Evolutionary conservation across 2,329 filamentous ascomycete genomes (phyloP).

Genomic region (Alternaria solani): DNA sequence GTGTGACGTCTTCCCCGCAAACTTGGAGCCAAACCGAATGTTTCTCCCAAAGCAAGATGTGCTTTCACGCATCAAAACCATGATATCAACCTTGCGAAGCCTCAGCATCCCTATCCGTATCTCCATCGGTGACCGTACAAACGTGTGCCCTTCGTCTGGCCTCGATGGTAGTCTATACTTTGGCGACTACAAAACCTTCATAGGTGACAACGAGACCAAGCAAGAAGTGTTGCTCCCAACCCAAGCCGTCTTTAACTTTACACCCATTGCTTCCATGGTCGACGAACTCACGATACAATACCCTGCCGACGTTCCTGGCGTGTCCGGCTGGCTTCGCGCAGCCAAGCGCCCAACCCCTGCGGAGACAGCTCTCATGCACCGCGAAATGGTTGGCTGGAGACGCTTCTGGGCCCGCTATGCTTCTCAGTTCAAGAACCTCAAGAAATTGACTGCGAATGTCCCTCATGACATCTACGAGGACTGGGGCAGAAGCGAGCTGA

Average conservation of each 20-base stretch:
- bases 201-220: slow-evolving; percentile 35
- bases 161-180: slow-evolving; percentile 47
- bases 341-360: slow-evolving; percentile 33
- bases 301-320: slow-evolving; percentile 42
- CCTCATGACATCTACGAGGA: slow-evolving; percentile 45
- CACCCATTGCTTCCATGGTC: slow-evolving; percentile 43
- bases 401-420: slow-evolving; percentile 50
- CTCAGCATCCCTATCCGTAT: slow-evolving; percentile 46
- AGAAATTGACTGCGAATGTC: slow-evolving; percentile 44
- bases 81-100: slow-evolving; percentile 39
- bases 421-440: slow-evolving; percentile 45
- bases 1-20: slow-evolving; percentile 49
- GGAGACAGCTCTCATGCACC: slow-evolving; percentile 39
- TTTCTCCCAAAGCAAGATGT: slow-evolving; percentile 45
- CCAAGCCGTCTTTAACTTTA: slow-evolving; percentile 45
- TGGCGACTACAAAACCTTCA: slow-evolving; percentile 45
- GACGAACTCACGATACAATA: slow-evolving; percentile 50
- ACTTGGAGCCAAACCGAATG: slow-evolving; percentile 39
- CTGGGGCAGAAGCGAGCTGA: slow-evolving; percentile 39
- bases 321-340: slow-evolving; percentile 35
- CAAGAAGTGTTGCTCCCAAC: slow-evolving; percentile 42
- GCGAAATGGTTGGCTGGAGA: slow-evolving; percentile 47
- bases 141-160: slow-evolving; percentile 35
- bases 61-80: slow-evolving; percentile 40
- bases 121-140: slow-evolving; percentile 44